Percentiles rank a stretch among this genome's conserved stretches.
These are phyloP conservation scores for Eucalyptus sp. DNA, from an alignment of 345 rosid genomes.

Conservation along the genomic window DNA sequence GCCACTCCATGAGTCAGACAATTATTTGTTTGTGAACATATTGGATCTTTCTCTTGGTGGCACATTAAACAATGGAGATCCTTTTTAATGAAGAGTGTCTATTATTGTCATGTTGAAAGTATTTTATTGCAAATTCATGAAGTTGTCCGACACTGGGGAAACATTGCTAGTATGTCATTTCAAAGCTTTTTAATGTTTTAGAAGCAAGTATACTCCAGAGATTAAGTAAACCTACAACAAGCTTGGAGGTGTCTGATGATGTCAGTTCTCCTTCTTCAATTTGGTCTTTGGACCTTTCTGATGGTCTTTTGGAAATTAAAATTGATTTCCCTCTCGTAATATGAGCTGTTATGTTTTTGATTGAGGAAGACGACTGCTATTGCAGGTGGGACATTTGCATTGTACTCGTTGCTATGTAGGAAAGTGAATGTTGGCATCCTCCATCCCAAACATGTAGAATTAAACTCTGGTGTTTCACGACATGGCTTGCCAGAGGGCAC, in stretches of 20 bases:
- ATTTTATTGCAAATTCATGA: neutral
- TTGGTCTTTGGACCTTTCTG: neutral
- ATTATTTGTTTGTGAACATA: neutral
- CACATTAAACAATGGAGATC: neutral
- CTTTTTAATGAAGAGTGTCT: neutral
- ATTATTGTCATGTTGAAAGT: neutral
- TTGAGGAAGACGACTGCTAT: neutral
- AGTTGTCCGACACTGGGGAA: neutral
- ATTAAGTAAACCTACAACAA: neutral
- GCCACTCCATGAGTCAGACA: neutral
- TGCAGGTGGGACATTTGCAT: conserved; percentile 88
- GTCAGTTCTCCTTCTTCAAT: neutral
- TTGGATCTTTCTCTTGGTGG: neutral
- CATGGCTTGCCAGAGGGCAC: conserved; percentile 2
- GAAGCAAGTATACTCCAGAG: neutral
- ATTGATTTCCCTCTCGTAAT: neutral
- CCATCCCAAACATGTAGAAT: conserved; percentile 15
- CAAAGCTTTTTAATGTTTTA: neutral
- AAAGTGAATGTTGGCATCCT: conserved; percentile 45
- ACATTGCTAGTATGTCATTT: neutral
- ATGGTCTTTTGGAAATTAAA: neutral
- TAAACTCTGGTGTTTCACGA: neutral
- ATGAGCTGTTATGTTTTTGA: neutral
- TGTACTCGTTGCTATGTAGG: conserved; percentile 77
- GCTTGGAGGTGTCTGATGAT: neutral